Percentiles rank a stretch among this genome's conserved stretches.
phyloP scores from a whole-genome alignment of 2,329 filamentous ascomycete species.

The Cytospora chrysosperma region DNA sequence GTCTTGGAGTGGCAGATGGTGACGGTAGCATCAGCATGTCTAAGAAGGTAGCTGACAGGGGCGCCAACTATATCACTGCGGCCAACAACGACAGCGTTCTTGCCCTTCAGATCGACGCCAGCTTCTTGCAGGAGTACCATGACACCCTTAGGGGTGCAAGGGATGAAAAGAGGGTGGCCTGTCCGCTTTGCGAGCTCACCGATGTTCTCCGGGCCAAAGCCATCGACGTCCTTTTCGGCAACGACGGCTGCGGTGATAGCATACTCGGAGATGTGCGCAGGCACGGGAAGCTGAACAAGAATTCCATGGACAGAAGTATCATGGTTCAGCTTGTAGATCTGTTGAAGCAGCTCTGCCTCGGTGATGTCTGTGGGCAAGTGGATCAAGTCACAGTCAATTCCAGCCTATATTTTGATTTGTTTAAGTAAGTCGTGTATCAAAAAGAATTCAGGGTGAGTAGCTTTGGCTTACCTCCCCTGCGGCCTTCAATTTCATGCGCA shows the following conservation, averaged over 20 bases:
- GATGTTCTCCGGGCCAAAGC: slow-evolving; percentile 91
- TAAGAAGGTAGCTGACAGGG: slow-evolving; percentile 92
- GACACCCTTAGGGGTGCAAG: slow-evolving; percentile 95
- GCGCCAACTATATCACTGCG: slow-evolving; percentile 97
- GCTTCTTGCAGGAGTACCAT: slow-evolving; percentile 88
- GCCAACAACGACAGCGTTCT: slow-evolving; percentile 91
- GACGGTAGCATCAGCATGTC: slow-evolving; percentile 94
- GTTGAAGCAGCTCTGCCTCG: slow-evolving; percentile 81
- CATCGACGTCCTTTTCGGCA: slow-evolving; percentile 96
- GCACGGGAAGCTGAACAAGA: slow-evolving; percentile 88
- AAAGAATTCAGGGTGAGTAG: not conserved
- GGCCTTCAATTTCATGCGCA: slow-evolving; percentile 99
- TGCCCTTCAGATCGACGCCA: slow-evolving; percentile 80
- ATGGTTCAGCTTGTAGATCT: slow-evolving; percentile 81
- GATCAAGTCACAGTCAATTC: slow-evolving; percentile 83
- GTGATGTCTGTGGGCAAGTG: slow-evolving; percentile 79
- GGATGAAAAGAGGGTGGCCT: slow-evolving; percentile 82
- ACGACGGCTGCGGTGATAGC: slow-evolving; percentile 84
- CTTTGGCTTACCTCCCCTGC: slow-evolving; percentile 70
- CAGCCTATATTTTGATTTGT: slow-evolving; percentile 58
- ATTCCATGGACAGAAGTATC: slow-evolving; percentile 86
- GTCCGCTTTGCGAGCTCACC: slow-evolving; percentile 96
- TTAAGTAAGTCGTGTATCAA: slow-evolving; percentile 20
- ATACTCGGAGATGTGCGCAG: slow-evolving; percentile 87
- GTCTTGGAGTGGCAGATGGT: slow-evolving; percentile 95